phyloP scores from a whole-genome alignment of 2,329 filamentous ascomycete genomes.

The Claviceps digitariae region DNA sequence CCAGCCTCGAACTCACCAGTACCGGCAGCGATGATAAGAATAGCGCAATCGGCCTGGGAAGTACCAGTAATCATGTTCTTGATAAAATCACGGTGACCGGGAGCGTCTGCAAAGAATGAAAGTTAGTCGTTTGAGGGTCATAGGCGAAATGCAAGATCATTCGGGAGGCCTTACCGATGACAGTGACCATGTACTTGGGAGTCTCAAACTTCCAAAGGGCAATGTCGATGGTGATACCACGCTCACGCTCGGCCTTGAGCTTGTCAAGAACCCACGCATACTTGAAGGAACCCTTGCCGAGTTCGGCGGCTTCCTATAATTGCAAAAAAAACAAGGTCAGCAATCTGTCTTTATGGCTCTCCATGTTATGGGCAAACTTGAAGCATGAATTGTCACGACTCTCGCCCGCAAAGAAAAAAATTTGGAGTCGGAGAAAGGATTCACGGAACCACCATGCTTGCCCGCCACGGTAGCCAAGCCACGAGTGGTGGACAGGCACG shows the following conservation, averaged over 20 bases:
- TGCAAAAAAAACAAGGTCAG: conserved; percentile 6
- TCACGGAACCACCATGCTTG: no score
- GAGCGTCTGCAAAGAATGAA: no score
- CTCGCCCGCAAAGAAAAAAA: no score
- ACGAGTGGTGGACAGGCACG: no score
- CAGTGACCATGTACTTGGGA: conserved; percentile 92
- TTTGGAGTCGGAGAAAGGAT: no score
- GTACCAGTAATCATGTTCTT: conserved; percentile 99
- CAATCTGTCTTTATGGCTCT: no score
- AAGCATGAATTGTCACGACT: no score
- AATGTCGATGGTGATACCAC: conserved; percentile 99
- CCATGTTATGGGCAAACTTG: background rate
- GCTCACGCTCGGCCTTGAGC: conserved; percentile 96
- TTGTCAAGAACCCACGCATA: conserved; percentile 99
- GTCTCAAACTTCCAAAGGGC: conserved; percentile 99
- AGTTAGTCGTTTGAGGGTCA: no score
- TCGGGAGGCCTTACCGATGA: conserved; percentile 85
- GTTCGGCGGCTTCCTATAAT: conserved; percentile 84
- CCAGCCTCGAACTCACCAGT: conserved; percentile 99
- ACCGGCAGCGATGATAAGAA: conserved; percentile 99
- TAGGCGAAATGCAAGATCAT: no score
- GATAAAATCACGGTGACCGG: conserved; percentile 99
- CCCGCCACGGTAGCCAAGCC: no score
- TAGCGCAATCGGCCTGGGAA: conserved; percentile 98
- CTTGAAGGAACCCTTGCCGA: conserved; percentile 99